Conservation (phyloP, 192 early-diverging fungal genomes). For the Chytriomyces confervae region DNA sequence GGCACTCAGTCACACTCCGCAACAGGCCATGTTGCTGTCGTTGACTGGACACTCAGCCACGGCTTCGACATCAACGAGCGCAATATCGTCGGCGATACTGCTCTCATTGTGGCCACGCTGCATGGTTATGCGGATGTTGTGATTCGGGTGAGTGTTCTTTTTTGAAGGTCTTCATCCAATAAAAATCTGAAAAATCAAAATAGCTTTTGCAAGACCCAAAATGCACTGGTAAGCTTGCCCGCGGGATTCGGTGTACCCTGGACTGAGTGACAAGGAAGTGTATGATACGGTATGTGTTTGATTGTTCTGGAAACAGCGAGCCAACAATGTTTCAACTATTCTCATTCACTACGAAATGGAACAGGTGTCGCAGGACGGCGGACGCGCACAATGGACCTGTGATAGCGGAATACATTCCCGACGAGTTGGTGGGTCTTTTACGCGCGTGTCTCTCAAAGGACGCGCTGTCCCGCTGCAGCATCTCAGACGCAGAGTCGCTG, state of each 20-base stretch:
- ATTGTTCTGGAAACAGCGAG: not conserved
- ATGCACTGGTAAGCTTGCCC: not conserved
- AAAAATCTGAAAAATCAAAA: conserved; percentile 30
- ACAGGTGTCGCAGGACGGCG: not conserved
- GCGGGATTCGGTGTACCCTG: conserved; percentile 1
- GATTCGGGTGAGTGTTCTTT: conserved; percentile 37
- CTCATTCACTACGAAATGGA: too few species aligned
- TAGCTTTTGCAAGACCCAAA: not conserved
- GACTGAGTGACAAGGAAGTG: not conserved
- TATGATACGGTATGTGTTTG: not conserved
- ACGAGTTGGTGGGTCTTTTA: conserved; percentile 45
- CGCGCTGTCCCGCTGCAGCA: conserved; percentile 33
- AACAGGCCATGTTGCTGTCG: conserved; percentile 32
- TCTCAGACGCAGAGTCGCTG: too few species aligned
- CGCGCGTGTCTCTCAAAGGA: conserved; percentile 31
- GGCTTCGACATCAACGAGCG: conserved; percentile 16
- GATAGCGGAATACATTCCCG: conserved; percentile 8
- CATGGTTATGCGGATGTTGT: conserved; percentile 42
- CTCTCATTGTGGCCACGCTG: conserved; percentile 51
- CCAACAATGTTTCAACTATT: too few species aligned
- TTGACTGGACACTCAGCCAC: conserved; percentile 35
- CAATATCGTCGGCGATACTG: conserved; percentile 59
- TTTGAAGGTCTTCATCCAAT: too few species aligned
- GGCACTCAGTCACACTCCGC: not conserved
- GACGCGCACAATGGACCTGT: not conserved